Evolutionary conservation across 257 asterid genomes (phyloP), one percentile per base, ranked within the genome.

Genomic region (Jasminum sambac): DNA sequence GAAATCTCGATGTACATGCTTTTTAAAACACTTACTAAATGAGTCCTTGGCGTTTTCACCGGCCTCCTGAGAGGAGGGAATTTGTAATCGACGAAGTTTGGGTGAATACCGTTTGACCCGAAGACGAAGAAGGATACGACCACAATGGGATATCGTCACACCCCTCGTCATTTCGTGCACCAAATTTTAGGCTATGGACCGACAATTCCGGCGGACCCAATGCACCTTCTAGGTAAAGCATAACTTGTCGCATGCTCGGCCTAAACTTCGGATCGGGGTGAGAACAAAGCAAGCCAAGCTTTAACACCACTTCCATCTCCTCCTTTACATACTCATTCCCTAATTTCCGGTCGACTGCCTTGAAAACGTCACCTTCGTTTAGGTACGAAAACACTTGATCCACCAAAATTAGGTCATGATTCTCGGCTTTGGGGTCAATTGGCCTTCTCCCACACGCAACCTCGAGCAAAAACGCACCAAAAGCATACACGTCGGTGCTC

Each of bases 361-460:
- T 81, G 36, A 86, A 69, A 60, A 88, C 74, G 11, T 73, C 63
- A 5, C 85, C 95, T 66, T 61, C 69, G 5, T 75, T 75, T 91
- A 90, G 88, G 48, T 71, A 36, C 0, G 77, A 48, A 39, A 72
- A 74, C 24, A 89, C 96, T 86, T 82, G 83, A 21, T 89, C 95
- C 0, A 85, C 63, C 75, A 89, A 64, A 41, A 87, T 79, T 1
- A 72, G 19, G 16, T 76, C 80, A 0, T 84, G 86, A 0, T 55
- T 1, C 1, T 67, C 23, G 3, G 72, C 77, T 34, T 67, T 78
- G 1, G 84, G 76, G 2, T 87, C 84, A 0, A 89, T 72, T 0
- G 96, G 96, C 78, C 95, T 85, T 76, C 88, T 76, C 13, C 95
- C 96, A 25, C 87, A 81, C 0, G 66, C 84, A 9, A 89, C 96